Base-by-base conservation (phyloP, 768 basidiomycete genomes). In the Lepiota venenata region DNA sequence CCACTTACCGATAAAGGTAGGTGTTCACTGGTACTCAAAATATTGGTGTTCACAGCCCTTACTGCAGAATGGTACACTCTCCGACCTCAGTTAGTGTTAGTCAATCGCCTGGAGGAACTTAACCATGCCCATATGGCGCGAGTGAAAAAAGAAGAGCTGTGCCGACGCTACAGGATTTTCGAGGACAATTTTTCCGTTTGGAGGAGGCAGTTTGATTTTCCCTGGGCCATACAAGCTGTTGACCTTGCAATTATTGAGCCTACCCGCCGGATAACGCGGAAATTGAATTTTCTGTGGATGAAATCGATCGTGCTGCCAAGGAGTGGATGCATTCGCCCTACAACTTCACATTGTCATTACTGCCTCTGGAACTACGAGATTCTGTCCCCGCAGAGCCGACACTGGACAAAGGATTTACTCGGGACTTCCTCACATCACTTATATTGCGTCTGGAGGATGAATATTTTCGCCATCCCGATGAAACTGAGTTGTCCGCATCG, bases 211-310 rank as follows among this genome's bases (percentile, higher is more conserved):
- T 25, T 5, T 5, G 25, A 25, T 12, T 10, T 38, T 15, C 18
- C 12, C 9, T 12, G 9, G 18, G 21, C 12, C 9, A 20, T 36
- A 12, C 9, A 16, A 12, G 35, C 47, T 12, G 15, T 35, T 2
- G 47, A 49, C 20, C 37, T 49, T 2, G 47, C 47, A 21, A n/a
- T 53, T 27, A 22, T 39, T 29, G 45, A 53, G 39, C 46, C 36
- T 53, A 47, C 25, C n/a, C 37, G 15, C 41, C 44, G 20, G 25
- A 35, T 29, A 3, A 12, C 3, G 36, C 27, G 11, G 36, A 46
- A 11, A 25, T 16, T 1, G 38, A 46, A 2, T 47, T 53, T 25
- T 11, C 16, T 6, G 2, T 40, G 1, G 43, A 14, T 14, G 37
- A 46, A 3, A 53, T 53, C 29, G 52, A 53, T n/a, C 36, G 36